Conservation (phyloP, 2,329 filamentous ascomycete genomes). For the Westerdykella sp. region DNA sequence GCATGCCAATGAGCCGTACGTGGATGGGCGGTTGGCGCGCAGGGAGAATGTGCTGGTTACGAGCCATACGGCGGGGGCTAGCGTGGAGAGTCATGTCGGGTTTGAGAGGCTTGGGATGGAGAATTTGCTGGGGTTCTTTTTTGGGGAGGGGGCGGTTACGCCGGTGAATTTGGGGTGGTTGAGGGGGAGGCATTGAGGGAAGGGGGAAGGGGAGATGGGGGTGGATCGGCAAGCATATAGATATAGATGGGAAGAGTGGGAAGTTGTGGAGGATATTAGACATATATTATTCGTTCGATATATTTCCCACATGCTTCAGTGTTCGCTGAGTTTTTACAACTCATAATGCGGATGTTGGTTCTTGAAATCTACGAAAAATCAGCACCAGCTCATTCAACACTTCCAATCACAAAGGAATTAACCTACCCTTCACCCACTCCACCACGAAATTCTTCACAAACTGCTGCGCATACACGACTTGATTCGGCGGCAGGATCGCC, state of each 20-base stretch:
- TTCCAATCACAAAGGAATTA: neutral
- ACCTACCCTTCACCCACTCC: constrained; percentile 55
- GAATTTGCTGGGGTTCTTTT: constrained; percentile 55
- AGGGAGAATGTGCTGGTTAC: constrained; percentile 52
- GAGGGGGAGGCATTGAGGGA: constrained; percentile 7
- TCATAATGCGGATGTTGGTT: neutral
- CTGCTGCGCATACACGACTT: constrained; percentile 55
- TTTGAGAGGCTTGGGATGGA: constrained; percentile 63
- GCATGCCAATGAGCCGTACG: constrained; percentile 53
- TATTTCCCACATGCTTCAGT: too few species aligned
- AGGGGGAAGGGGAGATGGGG: neutral
- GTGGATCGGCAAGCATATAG: neutral
- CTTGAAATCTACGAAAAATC: neutral
- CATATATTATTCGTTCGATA: too few species aligned
- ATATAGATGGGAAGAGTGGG: too few species aligned
- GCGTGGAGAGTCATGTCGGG: constrained; percentile 58
- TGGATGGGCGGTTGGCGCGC: constrained; percentile 45
- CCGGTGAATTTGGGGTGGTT: constrained; percentile 58
- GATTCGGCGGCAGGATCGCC: constrained; percentile 50
- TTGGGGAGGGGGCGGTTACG: constrained; percentile 49
- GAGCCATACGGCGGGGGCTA: constrained; percentile 63
- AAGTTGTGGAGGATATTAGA: too few species aligned
- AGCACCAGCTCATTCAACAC: constrained; percentile 24
- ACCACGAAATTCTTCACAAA: constrained; percentile 57
- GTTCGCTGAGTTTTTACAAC: neutral